Percentiles rank a stretch among this genome's conserved stretches.
Evolutionary conservation across 805 yeast species (phyloP).

Genomic region (Hanseniaspora guilliermondii): DNA sequence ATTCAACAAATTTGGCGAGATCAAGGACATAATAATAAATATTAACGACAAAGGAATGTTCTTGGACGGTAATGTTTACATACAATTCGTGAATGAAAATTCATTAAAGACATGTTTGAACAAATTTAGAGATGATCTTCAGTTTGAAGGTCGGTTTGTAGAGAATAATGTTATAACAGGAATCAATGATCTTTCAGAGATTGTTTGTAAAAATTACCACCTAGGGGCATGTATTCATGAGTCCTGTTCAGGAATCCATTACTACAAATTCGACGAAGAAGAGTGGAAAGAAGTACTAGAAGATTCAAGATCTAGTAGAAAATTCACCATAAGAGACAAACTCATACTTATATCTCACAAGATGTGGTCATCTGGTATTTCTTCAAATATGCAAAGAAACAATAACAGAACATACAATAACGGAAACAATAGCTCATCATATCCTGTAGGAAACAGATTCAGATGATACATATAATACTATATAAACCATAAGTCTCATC

Average conservation of each 20-base stretch:
- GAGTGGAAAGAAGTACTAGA: not conserved
- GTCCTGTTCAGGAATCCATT: slow-evolving; percentile 9
- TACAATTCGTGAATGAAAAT: slow-evolving; percentile 41
- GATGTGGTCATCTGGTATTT: not conserved
- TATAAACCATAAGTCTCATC: too few relatives aligned
- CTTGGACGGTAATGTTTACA: slow-evolving; percentile 74
- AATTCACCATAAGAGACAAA: slow-evolving; percentile 6
- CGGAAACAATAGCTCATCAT: not conserved
- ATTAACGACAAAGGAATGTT: slow-evolving; percentile 68
- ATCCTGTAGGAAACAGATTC: not conserved
- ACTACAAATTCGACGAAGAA: not conserved
- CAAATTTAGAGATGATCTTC: slow-evolving; percentile 39
- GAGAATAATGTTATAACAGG: slow-evolving; percentile 7
- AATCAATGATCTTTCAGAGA: slow-evolving; percentile 6
- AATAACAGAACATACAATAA: not conserved
- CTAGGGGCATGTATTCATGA: not conserved
- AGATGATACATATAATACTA: not conserved
- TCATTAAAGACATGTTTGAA: slow-evolving; percentile 52
- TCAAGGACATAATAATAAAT: slow-evolving; percentile 59
- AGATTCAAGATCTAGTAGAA: not conserved
- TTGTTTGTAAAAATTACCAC: slow-evolving; percentile 9
- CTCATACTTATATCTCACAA: slow-evolving; percentile 7
- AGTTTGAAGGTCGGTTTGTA: slow-evolving; percentile 7
- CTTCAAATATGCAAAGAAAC: not conserved
- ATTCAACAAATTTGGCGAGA: slow-evolving; percentile 36